Conservation (phyloP, 495 filamentous ascomycete species). For the Apiosordaria backusii region DNA sequence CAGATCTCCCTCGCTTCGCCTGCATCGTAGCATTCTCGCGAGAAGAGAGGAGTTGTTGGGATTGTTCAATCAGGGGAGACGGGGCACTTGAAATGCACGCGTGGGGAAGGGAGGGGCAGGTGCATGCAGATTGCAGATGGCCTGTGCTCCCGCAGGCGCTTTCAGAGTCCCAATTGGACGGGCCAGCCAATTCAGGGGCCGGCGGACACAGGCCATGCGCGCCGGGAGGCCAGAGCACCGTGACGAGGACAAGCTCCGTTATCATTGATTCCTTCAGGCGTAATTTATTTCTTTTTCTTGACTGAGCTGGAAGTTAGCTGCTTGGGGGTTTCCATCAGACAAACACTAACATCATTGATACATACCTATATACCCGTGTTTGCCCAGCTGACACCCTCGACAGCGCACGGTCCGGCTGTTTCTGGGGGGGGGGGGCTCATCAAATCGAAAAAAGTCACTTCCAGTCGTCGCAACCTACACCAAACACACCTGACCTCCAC, state of each 20-base stretch:
- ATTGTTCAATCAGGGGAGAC: background rate
- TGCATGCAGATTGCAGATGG: background rate
- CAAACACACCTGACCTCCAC: no score
- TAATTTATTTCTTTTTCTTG: background rate
- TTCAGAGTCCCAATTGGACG: background rate
- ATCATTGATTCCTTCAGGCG: background rate
- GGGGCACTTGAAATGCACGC: conserved; percentile 3
- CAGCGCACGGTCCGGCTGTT: background rate
- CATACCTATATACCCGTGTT: background rate
- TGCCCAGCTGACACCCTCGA: background rate
- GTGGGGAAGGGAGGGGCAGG: conserved; percentile 2
- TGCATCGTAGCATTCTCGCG: background rate
- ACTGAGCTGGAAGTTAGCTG: background rate
- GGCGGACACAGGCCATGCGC: background rate
- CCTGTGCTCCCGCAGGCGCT: background rate
- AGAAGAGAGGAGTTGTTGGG: no score
- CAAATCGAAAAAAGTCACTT: background rate
- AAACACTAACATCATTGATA: background rate
- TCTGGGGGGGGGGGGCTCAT: background rate
- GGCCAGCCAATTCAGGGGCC: background rate
- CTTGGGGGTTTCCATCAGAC: background rate
- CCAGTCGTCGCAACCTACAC: background rate
- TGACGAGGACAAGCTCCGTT: background rate
- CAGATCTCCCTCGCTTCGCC: background rate
- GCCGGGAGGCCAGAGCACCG: background rate